These are phyloP conservation scores for Spergularia marina DNA, from an alignment of 148 eudicot species.

Conservation along the genomic window DNA sequence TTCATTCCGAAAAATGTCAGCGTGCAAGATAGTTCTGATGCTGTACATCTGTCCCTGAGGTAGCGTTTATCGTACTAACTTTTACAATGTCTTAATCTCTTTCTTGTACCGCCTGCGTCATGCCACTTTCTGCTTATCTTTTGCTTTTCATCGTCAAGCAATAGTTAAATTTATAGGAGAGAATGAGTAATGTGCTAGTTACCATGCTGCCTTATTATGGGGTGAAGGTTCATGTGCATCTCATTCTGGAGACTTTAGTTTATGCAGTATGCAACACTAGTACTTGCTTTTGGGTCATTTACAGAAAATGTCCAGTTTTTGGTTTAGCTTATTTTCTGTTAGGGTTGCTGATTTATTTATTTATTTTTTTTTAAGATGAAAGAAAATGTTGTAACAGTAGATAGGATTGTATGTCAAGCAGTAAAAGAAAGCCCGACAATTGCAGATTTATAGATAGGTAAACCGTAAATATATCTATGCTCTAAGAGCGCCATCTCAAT, in stretches of 20 bases:
- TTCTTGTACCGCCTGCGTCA: not conserved
- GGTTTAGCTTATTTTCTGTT: not conserved
- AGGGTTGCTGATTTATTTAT: not conserved
- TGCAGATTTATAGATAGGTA: no score
- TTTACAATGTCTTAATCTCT: not conserved
- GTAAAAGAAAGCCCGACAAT: no score
- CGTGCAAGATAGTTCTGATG: constrained; percentile 38
- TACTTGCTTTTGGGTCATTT: not conserved
- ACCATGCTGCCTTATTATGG: not conserved
- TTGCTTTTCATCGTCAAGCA: not conserved
- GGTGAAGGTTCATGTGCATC: not conserved
- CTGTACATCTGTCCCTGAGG: constrained; percentile 51
- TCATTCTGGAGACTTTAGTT: not conserved
- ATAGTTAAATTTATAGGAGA: not conserved
- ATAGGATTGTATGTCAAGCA: no score
- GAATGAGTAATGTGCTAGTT: not conserved
- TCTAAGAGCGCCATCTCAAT: no score
- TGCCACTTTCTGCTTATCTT: not conserved
- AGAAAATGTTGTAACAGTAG: no score
- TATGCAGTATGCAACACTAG: no score
- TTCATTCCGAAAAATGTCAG: constrained; percentile 31
- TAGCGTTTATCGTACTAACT: constrained; percentile 19
- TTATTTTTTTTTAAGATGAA: not conserved
- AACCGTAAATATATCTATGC: no score
- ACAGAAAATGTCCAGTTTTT: not conserved